phyloP scores from a whole-genome alignment of 441 rosid genomes.

The Aleurites moluccanus region DNA sequence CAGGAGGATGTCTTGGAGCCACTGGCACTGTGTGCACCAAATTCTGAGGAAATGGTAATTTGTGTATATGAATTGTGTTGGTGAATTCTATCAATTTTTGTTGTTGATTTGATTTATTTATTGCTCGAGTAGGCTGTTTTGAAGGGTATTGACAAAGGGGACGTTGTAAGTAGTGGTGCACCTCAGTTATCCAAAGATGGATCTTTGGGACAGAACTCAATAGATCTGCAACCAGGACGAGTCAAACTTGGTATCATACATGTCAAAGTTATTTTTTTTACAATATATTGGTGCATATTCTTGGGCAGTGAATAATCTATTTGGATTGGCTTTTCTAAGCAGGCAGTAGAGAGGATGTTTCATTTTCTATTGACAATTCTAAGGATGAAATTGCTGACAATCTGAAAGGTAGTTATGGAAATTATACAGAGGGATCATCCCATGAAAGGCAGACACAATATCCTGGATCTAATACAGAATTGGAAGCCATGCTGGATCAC shows the following conservation, averaged over 20 bases:
- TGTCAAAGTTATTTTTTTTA: slow-evolving; percentile 18
- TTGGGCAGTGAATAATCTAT: slow-evolving; percentile 17
- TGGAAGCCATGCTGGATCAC: slow-evolving; percentile 27
- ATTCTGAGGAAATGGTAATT: slow-evolving; percentile 78
- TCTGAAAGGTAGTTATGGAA: slow-evolving; percentile 37
- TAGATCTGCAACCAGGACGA: slow-evolving; percentile 61
- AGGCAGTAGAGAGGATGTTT: slow-evolving; percentile 75
- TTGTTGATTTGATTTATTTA: slow-evolving; percentile 26
- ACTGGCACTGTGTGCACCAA: slow-evolving; percentile 72
- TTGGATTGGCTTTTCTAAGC: slow-evolving; percentile 44
- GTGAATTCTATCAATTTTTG: slow-evolving; percentile 19
- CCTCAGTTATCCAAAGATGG: slow-evolving; percentile 85
- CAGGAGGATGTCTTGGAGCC: slow-evolving; percentile 74
- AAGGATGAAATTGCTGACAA: slow-evolving; percentile 51
- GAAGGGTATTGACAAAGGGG: slow-evolving; percentile 89
- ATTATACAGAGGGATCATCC: slow-evolving; percentile 30
- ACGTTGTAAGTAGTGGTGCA: slow-evolving; percentile 80
- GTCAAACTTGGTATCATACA: slow-evolving; percentile 59
- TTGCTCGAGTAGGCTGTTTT: slow-evolving; percentile 54
- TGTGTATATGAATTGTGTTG: slow-evolving; percentile 7
- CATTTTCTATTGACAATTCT: slow-evolving; percentile 42
- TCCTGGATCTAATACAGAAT: slow-evolving; percentile 24
- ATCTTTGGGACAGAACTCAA: slow-evolving; percentile 49
- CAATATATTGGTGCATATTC: slow-evolving; percentile 18
- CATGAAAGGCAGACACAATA: slow-evolving; percentile 37